These are phyloP conservation scores for Pichia sp. DNA, from an alignment of 1,139 yeast species.

Conservation along the genomic window DNA sequence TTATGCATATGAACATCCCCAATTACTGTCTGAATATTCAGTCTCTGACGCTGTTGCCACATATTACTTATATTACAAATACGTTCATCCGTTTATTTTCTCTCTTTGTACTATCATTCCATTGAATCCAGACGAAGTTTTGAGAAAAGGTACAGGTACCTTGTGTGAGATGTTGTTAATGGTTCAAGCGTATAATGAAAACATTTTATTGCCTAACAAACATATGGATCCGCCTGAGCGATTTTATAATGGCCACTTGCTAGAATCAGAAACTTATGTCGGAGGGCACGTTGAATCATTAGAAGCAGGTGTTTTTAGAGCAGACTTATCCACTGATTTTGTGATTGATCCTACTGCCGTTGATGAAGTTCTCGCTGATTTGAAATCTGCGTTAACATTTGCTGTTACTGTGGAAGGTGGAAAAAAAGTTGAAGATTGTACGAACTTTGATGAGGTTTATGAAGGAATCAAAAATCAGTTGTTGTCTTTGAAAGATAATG, in stretches of 20 bases:
- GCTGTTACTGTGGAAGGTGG: conserved; percentile 80
- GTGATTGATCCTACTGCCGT: conserved; percentile 73
- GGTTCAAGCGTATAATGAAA: conserved; percentile 87
- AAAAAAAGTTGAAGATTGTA: conserved; percentile 63
- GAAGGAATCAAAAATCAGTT: conserved; percentile 48
- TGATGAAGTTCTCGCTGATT: conserved; percentile 67
- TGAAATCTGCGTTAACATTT: conserved; percentile 72
- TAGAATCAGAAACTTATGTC: conserved; percentile 95
- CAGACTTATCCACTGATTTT: conserved; percentile 74
- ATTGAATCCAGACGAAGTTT: conserved; percentile 89
- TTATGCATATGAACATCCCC: conserved; percentile 92
- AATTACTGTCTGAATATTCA: conserved; percentile 86
- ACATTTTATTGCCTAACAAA: conserved; percentile 83
- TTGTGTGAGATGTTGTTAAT: conserved; percentile 94
- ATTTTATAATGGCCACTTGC: conserved; percentile 86
- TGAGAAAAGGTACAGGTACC: conserved; percentile 97
- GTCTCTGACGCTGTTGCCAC: conserved; percentile 99
- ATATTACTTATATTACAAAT: conserved; percentile 89
- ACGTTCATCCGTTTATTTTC: conserved; percentile 94
- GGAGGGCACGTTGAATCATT: conserved; percentile 98
- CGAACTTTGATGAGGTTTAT: conserved; percentile 69
- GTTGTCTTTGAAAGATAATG: conserved; percentile 48
- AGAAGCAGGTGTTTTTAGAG: conserved; percentile 96
- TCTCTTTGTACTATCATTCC: conserved; percentile 95
- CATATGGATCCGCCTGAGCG: conserved; percentile 88